phyloP scores from a whole-genome alignment of 371 early-diverging fungal species.

The Catenaria anguillulae region DNA sequence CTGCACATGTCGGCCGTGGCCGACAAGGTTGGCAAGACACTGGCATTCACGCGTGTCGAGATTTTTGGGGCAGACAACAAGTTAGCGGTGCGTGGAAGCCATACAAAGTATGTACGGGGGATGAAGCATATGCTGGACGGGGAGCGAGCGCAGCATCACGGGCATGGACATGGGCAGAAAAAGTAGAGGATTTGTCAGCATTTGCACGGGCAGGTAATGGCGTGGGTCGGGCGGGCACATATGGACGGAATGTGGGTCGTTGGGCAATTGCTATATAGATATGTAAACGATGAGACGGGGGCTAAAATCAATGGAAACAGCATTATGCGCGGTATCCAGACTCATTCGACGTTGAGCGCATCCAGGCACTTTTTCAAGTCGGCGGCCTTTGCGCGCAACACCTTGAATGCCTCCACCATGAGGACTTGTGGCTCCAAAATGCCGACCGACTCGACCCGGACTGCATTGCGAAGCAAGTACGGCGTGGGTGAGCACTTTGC shows the following conservation, averaged over 20 bases:
- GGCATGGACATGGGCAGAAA: no score
- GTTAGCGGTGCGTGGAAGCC: no score
- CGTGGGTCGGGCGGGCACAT: no score
- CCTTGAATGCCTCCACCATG: conserved; percentile 56
- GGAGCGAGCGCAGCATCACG: no score
- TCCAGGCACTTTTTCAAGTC: not conserved
- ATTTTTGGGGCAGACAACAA: not conserved
- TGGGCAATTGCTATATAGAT: no score
- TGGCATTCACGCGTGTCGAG: conserved; percentile 1
- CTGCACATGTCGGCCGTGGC: conserved; percentile 8
- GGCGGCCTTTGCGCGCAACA: conserved; percentile 60
- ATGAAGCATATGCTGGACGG: no score
- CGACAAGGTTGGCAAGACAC: not conserved
- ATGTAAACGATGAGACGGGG: no score
- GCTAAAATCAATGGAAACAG: no score
- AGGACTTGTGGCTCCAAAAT: conserved; percentile 60
- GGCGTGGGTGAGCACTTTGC: conserved; percentile 3
- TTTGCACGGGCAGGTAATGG: no score
- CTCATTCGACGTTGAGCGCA: not conserved
- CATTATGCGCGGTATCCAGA: no score
- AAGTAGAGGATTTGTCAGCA: not conserved
- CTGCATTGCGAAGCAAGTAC: conserved; percentile 24
- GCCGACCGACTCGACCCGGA: conserved; percentile 81
- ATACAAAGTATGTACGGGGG: no score
- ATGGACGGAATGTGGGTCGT: no score